phyloP scores from a whole-genome alignment of 2,329 filamentous ascomycete genomes.

The Trichoderma harzianum region DNA sequence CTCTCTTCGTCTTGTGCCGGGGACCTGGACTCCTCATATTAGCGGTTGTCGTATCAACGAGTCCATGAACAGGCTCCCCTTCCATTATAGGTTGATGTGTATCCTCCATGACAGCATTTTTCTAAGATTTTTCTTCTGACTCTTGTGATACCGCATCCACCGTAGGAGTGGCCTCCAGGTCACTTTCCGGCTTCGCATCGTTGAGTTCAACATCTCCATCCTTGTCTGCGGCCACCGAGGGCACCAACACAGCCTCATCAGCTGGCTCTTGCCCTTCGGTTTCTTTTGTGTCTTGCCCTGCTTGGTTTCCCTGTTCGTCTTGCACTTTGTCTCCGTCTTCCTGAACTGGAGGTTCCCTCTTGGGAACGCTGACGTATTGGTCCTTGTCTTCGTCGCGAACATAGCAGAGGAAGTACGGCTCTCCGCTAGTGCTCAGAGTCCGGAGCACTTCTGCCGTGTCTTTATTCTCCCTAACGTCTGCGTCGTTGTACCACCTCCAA shows the following conservation, averaged over 20 bases:
- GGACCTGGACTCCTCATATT: neutral
- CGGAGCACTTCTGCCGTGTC: conserved; percentile 67
- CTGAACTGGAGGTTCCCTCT: conserved; percentile 30
- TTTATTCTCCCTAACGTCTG: conserved; percentile 66
- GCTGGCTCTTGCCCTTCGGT: neutral
- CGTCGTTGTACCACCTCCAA: conserved; percentile 96
- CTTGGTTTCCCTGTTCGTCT: neutral
- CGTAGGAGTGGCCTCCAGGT: neutral
- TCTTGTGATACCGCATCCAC: neutral
- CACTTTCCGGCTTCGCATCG: neutral
- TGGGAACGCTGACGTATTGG: conserved; percentile 47
- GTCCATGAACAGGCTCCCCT: neutral
- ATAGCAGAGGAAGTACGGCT: conserved; percentile 81
- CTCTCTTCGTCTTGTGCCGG: neutral
- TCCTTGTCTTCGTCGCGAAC: conserved; percentile 66
- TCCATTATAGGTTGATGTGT: neutral
- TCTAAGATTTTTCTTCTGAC: neutral
- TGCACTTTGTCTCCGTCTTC: conserved; percentile 14
- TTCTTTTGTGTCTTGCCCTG: neutral
- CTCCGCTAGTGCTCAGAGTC: conserved; percentile 64
- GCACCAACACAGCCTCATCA: neutral
- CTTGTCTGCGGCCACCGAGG: conserved; percentile 20
- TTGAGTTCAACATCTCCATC: conserved; percentile 27
- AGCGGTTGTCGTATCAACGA: neutral
- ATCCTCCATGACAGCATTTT: neutral